Conservation (phyloP, 179 eudicot genomes). For the Drosera spatulata region DNA sequence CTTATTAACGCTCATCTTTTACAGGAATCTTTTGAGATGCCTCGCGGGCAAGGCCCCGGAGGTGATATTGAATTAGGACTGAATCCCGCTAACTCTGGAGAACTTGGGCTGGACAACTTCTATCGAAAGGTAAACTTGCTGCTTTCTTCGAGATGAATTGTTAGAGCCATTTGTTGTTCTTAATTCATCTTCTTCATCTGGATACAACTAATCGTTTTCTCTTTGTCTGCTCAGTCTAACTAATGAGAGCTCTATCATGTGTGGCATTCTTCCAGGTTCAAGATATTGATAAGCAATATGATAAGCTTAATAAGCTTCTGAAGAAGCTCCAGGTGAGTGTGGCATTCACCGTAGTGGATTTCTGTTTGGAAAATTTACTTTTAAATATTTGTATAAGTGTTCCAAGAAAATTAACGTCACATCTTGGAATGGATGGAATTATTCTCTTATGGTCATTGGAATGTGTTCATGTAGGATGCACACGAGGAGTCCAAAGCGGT, state of each 20-base stretch:
- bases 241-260: conserved; percentile 4
- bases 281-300: conserved; percentile 80
- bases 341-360: neutral
- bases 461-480: conserved; percentile 44
- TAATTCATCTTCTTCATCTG: neutral
- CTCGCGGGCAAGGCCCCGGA: conserved; percentile 36
- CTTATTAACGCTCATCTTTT: neutral
- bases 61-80: conserved; percentile 68
- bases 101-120: conserved; percentile 63
- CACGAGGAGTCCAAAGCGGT: conserved; percentile 91
- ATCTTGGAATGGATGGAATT: neutral
- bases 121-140: conserved; percentile 45
- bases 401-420: no score
- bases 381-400: no score
- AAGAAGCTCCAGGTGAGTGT: conserved; percentile 66
- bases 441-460: neutral
- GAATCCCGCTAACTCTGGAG: conserved; percentile 55
- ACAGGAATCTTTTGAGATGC: conserved; percentile 63
- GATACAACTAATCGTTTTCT: neutral
- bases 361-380: no score
- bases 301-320: conserved; percentile 60
- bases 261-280: conserved; percentile 48
- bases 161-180: neutral
- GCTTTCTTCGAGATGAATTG: no score
- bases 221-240: neutral